phyloP scores from a whole-genome alignment of 345 rosid genomes.

The Sonneratia alba region DNA sequence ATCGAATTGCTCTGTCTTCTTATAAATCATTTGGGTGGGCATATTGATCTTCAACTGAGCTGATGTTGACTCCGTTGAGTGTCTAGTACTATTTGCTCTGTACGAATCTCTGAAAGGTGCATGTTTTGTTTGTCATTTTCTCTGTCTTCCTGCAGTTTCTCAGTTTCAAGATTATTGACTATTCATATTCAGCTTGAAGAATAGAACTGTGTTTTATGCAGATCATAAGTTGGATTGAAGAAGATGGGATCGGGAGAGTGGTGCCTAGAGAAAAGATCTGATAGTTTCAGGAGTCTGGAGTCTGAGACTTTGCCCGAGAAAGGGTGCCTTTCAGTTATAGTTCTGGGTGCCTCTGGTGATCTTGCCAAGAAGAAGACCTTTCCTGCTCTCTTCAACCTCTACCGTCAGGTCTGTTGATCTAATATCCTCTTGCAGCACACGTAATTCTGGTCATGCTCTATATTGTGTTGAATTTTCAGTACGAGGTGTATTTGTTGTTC shows the following conservation, averaged over 20 bases:
- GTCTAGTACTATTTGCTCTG: not conserved
- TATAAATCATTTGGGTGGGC: not conserved
- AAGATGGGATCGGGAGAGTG: constrained; percentile 20
- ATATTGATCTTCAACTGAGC: not conserved
- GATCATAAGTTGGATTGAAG: constrained; percentile 1
- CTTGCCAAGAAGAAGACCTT: constrained; percentile 97
- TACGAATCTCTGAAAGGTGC: not conserved
- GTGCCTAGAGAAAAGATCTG: constrained; percentile 58
- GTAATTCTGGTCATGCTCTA: not conserved
- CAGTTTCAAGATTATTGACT: not conserved
- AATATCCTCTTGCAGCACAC: not conserved
- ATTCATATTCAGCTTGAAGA: not conserved
- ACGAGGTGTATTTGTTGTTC: not conserved
- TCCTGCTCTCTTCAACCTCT: constrained; percentile 86
- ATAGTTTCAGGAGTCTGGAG: constrained; percentile 32
- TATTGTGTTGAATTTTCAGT: not conserved
- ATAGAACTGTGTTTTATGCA: not conserved
- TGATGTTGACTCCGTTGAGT: not conserved
- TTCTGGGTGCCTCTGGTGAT: constrained; percentile 97
- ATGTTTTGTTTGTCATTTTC: not conserved
- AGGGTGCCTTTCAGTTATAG: constrained; percentile 79
- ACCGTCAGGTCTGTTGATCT: constrained; percentile 51
- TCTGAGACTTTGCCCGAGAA: constrained; percentile 41
- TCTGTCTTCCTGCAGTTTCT: not conserved
- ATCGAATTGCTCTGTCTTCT: not conserved